phyloP scores from a whole-genome alignment of 2,329 filamentous ascomycete genomes.

The Penicillium sp. region DNA sequence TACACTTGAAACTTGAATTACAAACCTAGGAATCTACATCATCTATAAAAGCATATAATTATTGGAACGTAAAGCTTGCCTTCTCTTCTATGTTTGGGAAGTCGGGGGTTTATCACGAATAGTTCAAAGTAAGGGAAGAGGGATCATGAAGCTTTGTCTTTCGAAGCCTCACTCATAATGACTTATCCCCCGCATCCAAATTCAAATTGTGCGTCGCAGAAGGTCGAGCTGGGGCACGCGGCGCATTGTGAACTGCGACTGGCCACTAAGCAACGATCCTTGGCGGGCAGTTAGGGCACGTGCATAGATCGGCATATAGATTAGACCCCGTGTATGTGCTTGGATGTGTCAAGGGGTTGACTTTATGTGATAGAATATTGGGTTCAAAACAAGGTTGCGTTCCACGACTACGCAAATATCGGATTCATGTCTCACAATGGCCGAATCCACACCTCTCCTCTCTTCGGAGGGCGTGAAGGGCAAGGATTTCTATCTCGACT shows the following conservation, averaged over 20 bases:
- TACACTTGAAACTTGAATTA: neutral
- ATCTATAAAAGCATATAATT: neutral
- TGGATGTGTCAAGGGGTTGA: no score
- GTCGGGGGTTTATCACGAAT: neutral
- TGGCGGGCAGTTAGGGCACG: conserved; percentile 17
- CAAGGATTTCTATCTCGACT: conserved; percentile 17
- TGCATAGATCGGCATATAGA: conserved; percentile 5
- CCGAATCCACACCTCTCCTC: conserved; percentile 13
- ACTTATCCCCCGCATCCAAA: neutral
- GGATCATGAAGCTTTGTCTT: neutral
- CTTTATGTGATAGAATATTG: neutral
- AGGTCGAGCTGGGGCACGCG: conserved; percentile 12
- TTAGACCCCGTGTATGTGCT: neutral
- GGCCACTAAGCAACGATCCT: conserved; percentile 13
- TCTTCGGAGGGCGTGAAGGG: conserved; percentile 7
- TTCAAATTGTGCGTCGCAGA: neutral
- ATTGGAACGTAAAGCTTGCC: neutral
- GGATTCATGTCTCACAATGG: conserved; percentile 7
- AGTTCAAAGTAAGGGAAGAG: neutral
- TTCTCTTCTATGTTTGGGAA: neutral
- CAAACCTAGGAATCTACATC: neutral
- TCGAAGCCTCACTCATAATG: neutral
- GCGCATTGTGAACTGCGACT: conserved; percentile 10
- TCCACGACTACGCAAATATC: neutral
- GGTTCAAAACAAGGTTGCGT: neutral